Evolutionary conservation across 192 early-diverging fungal genomes (phyloP).

Genomic region (Coemansia sp.): DNA sequence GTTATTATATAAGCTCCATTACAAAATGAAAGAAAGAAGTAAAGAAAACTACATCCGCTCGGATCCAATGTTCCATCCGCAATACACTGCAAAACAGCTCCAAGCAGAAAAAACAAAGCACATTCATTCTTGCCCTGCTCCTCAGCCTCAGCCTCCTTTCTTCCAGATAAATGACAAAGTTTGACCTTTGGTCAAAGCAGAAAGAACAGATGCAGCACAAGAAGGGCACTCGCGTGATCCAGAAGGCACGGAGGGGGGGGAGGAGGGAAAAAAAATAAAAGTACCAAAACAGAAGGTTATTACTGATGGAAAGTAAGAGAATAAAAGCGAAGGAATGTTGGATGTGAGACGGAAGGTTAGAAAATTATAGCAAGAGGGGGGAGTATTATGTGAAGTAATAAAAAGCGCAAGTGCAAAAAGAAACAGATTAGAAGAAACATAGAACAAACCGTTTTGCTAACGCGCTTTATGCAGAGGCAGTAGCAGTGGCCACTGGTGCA

Average conservation of each 20-base stretch:
- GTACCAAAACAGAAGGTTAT: not conserved
- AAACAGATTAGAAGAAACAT: slow-evolving; percentile 9
- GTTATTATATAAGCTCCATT: slow-evolving; percentile 7
- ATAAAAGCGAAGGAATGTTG: slow-evolving; percentile 2
- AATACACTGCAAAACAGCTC: not conserved
- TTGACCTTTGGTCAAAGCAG: too few relatives aligned
- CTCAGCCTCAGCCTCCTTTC: not conserved
- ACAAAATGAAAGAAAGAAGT: not conserved
- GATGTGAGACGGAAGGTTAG: not conserved
- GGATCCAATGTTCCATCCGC: slow-evolving; percentile 3
- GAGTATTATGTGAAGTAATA: not conserved
- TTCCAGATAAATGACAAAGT: not conserved
- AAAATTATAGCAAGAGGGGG: slow-evolving; percentile 15
- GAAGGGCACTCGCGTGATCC: not conserved
- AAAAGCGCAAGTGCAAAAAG: slow-evolving; percentile 17
- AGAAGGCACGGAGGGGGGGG: not conserved
- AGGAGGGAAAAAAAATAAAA: not conserved
- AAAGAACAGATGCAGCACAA: too few relatives aligned
- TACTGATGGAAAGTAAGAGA: slow-evolving; percentile 13
- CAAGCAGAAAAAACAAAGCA: not conserved
- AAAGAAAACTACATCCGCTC: not conserved
- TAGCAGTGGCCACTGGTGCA: slow-evolving; percentile 33
- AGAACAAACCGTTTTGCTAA: slow-evolving; percentile 1
- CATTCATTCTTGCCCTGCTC: not conserved
- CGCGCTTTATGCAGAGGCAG: slow-evolving; percentile 44